A percentile compares a stretch with the other conserved stretches of the same genome.
Conservation (phyloP, 2,329 filamentous ascomycete species). For the Coniochaeta sp. region DNA sequence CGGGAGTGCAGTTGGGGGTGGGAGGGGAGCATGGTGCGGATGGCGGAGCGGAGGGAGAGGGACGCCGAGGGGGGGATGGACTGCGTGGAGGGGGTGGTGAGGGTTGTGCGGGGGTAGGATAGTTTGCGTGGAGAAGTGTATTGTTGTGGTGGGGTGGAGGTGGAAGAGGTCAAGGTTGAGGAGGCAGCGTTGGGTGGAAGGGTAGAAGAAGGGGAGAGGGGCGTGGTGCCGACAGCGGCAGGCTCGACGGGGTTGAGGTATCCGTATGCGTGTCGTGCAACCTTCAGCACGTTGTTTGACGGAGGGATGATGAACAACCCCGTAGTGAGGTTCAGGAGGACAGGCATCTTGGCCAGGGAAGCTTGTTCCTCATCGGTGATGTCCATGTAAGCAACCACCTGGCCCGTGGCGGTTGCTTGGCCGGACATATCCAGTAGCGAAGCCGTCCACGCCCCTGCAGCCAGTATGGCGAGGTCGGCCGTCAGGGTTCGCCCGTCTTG, state of each 20-base stretch:
- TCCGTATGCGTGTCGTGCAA: slow-evolving; percentile 63
- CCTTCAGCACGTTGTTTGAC: slow-evolving; percentile 52
- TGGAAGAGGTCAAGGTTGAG: too few species aligned
- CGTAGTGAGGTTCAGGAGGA: slow-evolving; percentile 62
- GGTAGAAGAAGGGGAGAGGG: too few species aligned
- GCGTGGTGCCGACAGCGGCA: too few species aligned
- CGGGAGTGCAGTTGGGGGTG: slow-evolving; percentile 45
- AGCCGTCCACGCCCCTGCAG: slow-evolving; percentile 82
- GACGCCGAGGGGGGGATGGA: slow-evolving; percentile 54
- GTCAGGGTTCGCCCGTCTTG: slow-evolving; percentile 26
- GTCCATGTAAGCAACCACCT: slow-evolving; percentile 70
- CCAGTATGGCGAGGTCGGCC: slow-evolving; percentile 66
- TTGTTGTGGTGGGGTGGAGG: slow-evolving; percentile 10
- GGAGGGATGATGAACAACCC: slow-evolving; percentile 74
- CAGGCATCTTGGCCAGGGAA: slow-evolving; percentile 58
- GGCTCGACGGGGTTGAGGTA: slow-evolving; percentile 58
- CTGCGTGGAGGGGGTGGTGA: slow-evolving; percentile 41
- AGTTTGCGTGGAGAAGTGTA: not conserved
- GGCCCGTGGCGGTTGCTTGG: slow-evolving; percentile 72
- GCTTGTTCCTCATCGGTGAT: slow-evolving; percentile 67
- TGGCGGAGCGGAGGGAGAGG: slow-evolving; percentile 47
- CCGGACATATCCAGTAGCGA: slow-evolving; percentile 71
- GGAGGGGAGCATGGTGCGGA: slow-evolving; percentile 53
- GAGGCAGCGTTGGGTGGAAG: too few species aligned
- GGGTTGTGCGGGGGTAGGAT: slow-evolving; percentile 38